Base-by-base conservation (phyloP, 306 rosid genomes). In the Prunus campanulata region DNA sequence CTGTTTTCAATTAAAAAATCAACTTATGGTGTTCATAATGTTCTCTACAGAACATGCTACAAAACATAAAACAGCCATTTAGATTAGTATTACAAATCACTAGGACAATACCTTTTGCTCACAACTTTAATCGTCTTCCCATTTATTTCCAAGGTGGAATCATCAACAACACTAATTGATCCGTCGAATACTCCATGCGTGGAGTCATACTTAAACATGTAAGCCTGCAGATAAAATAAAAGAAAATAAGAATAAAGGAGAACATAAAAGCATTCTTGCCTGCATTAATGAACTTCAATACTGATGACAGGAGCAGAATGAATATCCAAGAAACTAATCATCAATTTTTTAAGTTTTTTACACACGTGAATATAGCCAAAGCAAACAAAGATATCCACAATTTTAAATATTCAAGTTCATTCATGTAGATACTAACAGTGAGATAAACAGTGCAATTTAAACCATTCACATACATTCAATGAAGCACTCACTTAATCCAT, bases 161-260 rank as follows among this genome's bases (percentile, higher is more conserved):
- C 91, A 72, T 86, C 91, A 71, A 95, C 68, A 80, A 86, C 66
- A 75, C 78, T 85, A 80, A 92, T 76, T 80, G 93, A 80, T 80
- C 97, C 99, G 48, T 83, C 80, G 83, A 89, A 95, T 20, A 85
- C 66, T 79, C 99, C 96, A 85, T 95, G 99, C 47, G 97, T 92
- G 74, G 99, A 92, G 76, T 95, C 99, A 48, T 89, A 95, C 84
- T 95, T 95, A 42, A 95, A 86, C 99, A 95, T 92, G 89, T 95
- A 95, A 32, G 99, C 97, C 99, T 92, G 75, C 39, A 85, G 73
- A 74, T 65, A 20, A 72, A n/a, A 61, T 19, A 18, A 30, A 14
- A 12, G 0, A 20, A 24, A 5, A 57, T 46, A 18, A 20, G 13
- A 32, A 14, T 30, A 57, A 24, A 42, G 20, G 5, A 66, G 15